Base-by-base conservation (phyloP, 805 yeast genomes). In the Zygoascus biomembranicola region DNA sequence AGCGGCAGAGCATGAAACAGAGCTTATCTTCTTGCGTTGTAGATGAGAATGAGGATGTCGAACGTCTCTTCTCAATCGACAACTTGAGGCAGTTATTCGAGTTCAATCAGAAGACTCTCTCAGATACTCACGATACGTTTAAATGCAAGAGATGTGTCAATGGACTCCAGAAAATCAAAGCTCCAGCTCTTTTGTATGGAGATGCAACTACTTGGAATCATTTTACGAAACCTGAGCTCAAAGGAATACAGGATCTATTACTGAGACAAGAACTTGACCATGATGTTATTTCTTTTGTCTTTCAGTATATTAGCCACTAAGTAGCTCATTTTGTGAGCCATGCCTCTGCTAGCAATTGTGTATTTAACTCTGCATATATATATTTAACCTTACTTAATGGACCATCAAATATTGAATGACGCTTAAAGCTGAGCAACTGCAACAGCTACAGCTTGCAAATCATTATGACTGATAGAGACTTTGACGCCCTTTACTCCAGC, bases 131-230 rank as follows among this genome's bases (percentile, higher is more conserved):
- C 63, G 95, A 87, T 56, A 87, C 96, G 1, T 94, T 81, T 71
- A 80, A 85, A 59, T 94, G 99, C 72, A 84, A 82, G 66, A 73
- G 98, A 58, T 94, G 99, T 67, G 68, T 69, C 23, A 59, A 61
- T 5, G 86, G 83, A 0, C 73, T 73, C 47, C 99, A 94, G 70
- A 57, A 70, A 32, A 63, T 73, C 4, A 82, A 78, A 59, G 78
- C 97, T 0, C 80, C 83, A 0, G 95, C 95, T 0, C 90, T 94
- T 96, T 71, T 94, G 35, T 94, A 94, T 66, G 99, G 99, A 58
- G 99, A 94, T 69, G 87, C 98, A 0, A 94, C 97, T 0, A 84
- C 97, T 0, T 92, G 99, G 99, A 92, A 94, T 66, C 99, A 94
- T 71, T 75, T 87, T 54, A 78, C 83, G 56, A 87, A 78, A 55